A percentile compares a stretch with the other conserved stretches of the same genome.
Conservation (phyloP, 306 rosid species). For the Castanospermum australe region DNA sequence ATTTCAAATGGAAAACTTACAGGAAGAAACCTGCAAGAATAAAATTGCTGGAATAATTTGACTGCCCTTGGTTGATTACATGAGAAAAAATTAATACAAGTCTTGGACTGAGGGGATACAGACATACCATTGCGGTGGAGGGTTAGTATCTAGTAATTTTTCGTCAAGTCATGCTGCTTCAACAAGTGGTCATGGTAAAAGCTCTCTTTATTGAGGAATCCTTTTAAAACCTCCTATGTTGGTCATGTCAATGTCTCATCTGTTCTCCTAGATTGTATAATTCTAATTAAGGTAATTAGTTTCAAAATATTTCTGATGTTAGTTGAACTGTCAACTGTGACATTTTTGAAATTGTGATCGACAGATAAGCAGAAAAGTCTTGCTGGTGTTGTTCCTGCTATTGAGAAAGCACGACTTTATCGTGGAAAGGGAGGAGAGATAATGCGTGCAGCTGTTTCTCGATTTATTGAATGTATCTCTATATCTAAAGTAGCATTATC, state of each 20-base stretch:
- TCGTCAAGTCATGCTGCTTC: slow-evolving; percentile 15
- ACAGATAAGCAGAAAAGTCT: slow-evolving; percentile 73
- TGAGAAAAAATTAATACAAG: slow-evolving; percentile 10
- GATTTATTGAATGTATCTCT: slow-evolving; percentile 81
- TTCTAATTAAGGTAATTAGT: not conserved
- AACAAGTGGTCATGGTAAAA: slow-evolving; percentile 12
- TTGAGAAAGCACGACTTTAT: slow-evolving; percentile 90
- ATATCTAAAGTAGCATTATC: slow-evolving; percentile 51
- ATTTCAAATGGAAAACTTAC: slow-evolving; percentile 8
- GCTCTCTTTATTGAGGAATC: not conserved
- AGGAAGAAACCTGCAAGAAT: not conserved
- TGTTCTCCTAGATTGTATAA: not conserved
- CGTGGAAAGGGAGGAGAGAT: slow-evolving; percentile 99
- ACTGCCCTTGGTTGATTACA: slow-evolving; percentile 5
- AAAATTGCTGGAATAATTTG: not conserved
- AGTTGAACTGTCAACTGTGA: slow-evolving; percentile 18
- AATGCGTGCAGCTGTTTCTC: slow-evolving; percentile 95
- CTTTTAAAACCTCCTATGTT: not conserved
- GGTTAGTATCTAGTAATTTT: not conserved
- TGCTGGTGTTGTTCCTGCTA: slow-evolving; percentile 80
- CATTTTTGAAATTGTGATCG: slow-evolving; percentile 25
- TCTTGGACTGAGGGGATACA: slow-evolving; percentile 19
- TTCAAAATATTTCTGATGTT: slow-evolving; percentile 20
- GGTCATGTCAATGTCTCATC: not conserved
- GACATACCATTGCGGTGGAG: not conserved